Evolutionary conservation across 2,329 filamentous ascomycete species (phyloP).

Genomic region (Xylaria sp.): DNA sequence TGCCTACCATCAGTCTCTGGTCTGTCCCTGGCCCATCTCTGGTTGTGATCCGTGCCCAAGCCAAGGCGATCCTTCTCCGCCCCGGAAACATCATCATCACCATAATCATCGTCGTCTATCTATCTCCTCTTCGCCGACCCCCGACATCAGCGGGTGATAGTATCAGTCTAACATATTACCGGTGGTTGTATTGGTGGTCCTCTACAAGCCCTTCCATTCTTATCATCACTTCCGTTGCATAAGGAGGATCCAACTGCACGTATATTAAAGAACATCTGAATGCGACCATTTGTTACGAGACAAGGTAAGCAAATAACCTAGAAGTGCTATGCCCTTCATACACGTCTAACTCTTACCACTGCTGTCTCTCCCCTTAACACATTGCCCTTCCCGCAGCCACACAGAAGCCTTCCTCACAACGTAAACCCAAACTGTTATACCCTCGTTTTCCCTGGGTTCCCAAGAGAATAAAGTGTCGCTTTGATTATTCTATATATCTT

Average conservation of each 20-base stretch:
- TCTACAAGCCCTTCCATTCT: background rate
- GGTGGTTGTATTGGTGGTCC: background rate
- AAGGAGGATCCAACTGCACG: background rate
- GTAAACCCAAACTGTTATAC: background rate
- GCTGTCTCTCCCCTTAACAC: background rate
- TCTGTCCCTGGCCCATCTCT: constrained; percentile 8
- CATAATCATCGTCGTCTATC: background rate
- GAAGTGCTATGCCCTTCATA: background rate
- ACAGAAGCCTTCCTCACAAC: background rate
- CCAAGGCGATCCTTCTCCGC: constrained; percentile 12
- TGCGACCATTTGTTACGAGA: background rate
- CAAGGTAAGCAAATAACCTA: constrained; percentile 10
- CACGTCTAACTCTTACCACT: background rate
- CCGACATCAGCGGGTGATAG: background rate
- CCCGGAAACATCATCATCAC: constrained; percentile 2
- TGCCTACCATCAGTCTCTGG: constrained; percentile 4
- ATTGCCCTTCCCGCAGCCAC: background rate
- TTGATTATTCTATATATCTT: background rate
- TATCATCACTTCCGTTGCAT: background rate
- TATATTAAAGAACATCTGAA: background rate
- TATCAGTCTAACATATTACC: background rate
- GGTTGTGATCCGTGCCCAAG: constrained; percentile 2
- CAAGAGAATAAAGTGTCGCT: background rate
- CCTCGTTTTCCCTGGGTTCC: background rate
- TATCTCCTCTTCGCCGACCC: background rate